phyloP scores from a whole-genome alignment of 441 rosid genomes.

The Croton setiger region DNA sequence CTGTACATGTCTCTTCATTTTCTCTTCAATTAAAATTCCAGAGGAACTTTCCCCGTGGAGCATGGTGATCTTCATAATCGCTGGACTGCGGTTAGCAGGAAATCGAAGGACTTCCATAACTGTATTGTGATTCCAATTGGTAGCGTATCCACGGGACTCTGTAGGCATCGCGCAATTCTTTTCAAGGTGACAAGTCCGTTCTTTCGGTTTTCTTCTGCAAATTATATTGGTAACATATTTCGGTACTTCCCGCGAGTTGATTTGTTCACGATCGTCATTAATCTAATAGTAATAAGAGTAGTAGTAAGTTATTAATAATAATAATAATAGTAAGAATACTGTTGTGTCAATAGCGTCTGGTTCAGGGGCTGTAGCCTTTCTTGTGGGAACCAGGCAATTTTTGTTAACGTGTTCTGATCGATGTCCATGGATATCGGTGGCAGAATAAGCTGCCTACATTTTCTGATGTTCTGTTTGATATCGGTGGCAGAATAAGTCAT shows the following conservation, averaged over 20 bases:
- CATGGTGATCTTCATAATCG: conserved; percentile 77
- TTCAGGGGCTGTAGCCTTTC: neutral
- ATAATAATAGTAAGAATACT: no score
- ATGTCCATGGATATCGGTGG: neutral
- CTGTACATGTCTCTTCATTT: neutral
- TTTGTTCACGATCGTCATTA: neutral
- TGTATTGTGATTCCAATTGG: conserved; percentile 89
- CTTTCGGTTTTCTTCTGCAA: neutral
- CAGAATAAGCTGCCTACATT: neutral
- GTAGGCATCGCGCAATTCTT: conserved; percentile 92
- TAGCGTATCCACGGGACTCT: conserved; percentile 76
- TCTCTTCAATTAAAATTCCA: conserved; percentile 28
- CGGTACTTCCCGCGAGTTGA: neutral
- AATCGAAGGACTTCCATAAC: conserved; percentile 60
- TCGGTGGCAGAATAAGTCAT: no score
- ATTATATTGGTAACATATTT: neutral
- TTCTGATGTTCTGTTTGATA: neutral
- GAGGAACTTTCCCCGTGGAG: conserved; percentile 77
- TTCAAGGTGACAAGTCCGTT: conserved; percentile 59
- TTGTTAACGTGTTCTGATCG: neutral
- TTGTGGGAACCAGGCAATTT: neutral
- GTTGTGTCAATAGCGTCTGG: no score
- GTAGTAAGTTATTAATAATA: no score
- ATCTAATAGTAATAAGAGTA: no score
- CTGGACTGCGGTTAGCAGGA: conserved; percentile 70